A percentile compares a stretch with the other conserved stretches of the same genome.
These are phyloP conservation scores for Lunasporangiospora selenospora DNA, from an alignment of 192 early-diverging fungal species.

Conservation along the genomic window DNA sequence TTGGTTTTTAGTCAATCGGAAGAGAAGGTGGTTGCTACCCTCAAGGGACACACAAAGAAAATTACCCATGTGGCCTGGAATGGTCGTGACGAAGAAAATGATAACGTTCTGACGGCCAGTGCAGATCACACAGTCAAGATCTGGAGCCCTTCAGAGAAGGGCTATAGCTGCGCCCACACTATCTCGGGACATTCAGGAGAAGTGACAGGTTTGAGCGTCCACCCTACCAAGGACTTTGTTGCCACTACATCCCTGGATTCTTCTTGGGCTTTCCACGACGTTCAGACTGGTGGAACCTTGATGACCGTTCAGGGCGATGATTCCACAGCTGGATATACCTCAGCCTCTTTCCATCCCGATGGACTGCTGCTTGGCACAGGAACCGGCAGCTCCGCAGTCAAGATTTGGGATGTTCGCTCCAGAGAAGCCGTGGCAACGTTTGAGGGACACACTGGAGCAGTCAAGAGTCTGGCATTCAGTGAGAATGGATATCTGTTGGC, in stretches of 20 bases:
- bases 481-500: conserved; percentile 97
- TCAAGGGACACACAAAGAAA: conserved; percentile 88
- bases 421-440: conserved; percentile 72
- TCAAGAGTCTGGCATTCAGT: conserved; percentile 82
- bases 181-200: conserved; percentile 74
- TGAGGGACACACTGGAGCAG: conserved; percentile 62
- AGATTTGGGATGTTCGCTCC: conserved; percentile 86
- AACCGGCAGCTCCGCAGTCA: conserved; percentile 70
- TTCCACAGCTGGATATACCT: conserved; percentile 63
- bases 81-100: conserved; percentile 52
- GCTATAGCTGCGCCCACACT: conserved; percentile 54
- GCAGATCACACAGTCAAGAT: conserved; percentile 85
- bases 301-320: conserved; percentile 51
- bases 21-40: conserved; percentile 67
- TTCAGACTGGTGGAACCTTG: conserved; percentile 66
- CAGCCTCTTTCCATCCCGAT: conserved; percentile 89
- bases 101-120: conserved; percentile 73
- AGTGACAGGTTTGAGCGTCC: conserved; percentile 76
- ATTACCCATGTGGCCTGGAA: conserved; percentile 77
- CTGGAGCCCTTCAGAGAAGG: conserved; percentile 61
- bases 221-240: conserved; percentile 84
- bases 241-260: conserved; percentile 76
- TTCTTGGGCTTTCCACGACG: conserved; percentile 82
- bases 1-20: conserved; percentile 70
- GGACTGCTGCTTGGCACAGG: conserved; percentile 87